These are phyloP conservation scores for Zygosaccharomyces pseudobailii DNA, from an alignment of 1,139 yeast species.

Conservation along the genomic window DNA sequence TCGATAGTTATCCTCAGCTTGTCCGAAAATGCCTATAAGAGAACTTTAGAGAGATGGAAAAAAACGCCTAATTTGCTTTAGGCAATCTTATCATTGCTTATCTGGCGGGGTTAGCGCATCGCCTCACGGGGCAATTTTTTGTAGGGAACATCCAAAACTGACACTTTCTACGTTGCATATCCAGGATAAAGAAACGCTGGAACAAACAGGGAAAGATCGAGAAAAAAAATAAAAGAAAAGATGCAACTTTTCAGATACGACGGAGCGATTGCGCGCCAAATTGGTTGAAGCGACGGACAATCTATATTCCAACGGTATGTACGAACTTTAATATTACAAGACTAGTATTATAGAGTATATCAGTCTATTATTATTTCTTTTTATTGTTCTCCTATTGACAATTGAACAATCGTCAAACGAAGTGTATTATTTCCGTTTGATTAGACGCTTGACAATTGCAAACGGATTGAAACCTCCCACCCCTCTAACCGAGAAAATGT, in stretches of 20 bases:
- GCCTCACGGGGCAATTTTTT: neutral
- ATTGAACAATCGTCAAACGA: too few relatives aligned
- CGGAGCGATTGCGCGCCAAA: neutral
- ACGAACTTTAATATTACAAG: neutral
- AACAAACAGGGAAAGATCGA: neutral
- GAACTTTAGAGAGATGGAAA: neutral
- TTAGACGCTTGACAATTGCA: conserved; percentile 10
- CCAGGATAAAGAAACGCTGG: neutral
- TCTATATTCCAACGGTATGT: neutral
- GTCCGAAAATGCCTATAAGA: neutral
- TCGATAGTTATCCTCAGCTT: neutral
- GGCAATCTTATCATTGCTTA: neutral
- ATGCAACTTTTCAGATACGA: neutral
- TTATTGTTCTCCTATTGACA: neutral
- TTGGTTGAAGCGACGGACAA: neutral
- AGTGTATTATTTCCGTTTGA: conserved; percentile 4
- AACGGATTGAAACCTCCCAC: conserved; percentile 18
- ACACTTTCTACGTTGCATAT: neutral
- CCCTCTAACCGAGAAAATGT: conserved; percentile 26
- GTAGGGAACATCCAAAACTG: neutral
- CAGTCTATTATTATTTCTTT: too few relatives aligned
- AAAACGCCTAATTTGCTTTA: neutral
- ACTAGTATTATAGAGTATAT: neutral
- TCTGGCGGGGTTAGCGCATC: neutral
- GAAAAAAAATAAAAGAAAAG: neutral